These are phyloP conservation scores for Didymella segeticola DNA, from an alignment of 2,329 filamentous ascomycete species.

Conservation along the genomic window DNA sequence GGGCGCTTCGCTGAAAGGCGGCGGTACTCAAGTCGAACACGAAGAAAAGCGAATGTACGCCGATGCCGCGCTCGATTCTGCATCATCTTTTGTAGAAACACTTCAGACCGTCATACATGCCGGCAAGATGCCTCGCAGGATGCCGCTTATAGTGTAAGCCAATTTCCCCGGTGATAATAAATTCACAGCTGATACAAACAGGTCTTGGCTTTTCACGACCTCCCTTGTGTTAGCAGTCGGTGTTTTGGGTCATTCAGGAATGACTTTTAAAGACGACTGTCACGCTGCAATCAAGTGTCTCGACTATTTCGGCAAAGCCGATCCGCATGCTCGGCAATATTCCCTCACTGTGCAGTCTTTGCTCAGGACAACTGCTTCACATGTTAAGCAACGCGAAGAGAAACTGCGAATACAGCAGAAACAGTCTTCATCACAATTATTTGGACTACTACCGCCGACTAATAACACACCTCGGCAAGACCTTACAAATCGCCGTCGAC, in stretches of 20 bases:
- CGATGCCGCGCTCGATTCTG: conserved; percentile 41
- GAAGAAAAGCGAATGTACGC: conserved; percentile 38
- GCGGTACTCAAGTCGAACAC: conserved; percentile 33
- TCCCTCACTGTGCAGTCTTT: conserved; percentile 36
- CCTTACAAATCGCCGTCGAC: background rate
- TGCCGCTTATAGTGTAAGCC: conserved; percentile 42
- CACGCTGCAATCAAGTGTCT: conserved; percentile 33
- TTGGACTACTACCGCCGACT: conserved; percentile 33
- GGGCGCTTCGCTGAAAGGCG: conserved; percentile 40
- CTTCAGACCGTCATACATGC: conserved; percentile 28
- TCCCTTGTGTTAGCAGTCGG: conserved; percentile 39
- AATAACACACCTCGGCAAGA: conserved; percentile 2
- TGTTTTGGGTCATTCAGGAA: conserved; percentile 33
- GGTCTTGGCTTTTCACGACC: conserved; percentile 42
- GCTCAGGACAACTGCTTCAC: conserved; percentile 32
- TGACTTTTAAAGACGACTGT: conserved; percentile 30
- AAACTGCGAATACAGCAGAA: conserved; percentile 32
- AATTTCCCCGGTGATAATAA: background rate
- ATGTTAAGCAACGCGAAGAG: conserved; percentile 34
- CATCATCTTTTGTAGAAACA: conserved; percentile 37
- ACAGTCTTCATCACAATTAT: conserved; percentile 39
- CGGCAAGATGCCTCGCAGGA: conserved; percentile 33
- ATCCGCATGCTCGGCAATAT: conserved; percentile 42
- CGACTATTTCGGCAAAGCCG: conserved; percentile 36
- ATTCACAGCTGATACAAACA: conserved; percentile 11